Percentiles rank a stretch among this genome's conserved stretches.
These are phyloP conservation scores for Vaccinium corymbosum DNA, from an alignment of 148 eudicot genomes.

Conservation along the genomic window DNA sequence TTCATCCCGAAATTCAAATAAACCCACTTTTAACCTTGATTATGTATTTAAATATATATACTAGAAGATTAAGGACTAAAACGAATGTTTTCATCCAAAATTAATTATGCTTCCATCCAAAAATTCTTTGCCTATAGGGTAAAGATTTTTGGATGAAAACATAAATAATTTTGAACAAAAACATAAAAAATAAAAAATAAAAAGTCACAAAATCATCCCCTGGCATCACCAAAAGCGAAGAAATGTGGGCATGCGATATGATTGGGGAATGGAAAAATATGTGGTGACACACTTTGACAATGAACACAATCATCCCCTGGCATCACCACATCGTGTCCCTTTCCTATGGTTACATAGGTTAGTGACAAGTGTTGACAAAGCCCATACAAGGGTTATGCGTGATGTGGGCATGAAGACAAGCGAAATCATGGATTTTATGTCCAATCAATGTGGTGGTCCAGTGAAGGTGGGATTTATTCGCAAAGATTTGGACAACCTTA, in stretches of 20 bases:
- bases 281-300: neutral
- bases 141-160: no score
- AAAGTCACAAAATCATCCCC: no score
- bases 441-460: neutral
- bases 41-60: no score
- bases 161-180: no score
- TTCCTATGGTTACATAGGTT: neutral
- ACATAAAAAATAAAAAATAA: no score
- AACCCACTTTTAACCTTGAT: no score
- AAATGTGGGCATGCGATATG: no score
- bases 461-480: neutral
- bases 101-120: no score
- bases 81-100: no score
- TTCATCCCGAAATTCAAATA: no score
- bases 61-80: no score
- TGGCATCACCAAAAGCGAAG: neutral
- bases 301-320: neutral
- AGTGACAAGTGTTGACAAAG: neutral
- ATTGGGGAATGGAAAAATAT: neutral
- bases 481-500: neutral
- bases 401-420: neutral
- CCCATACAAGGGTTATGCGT: neutral
- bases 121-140: no score
- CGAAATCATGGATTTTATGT: neutral
- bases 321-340: neutral